Conservation (phyloP, 257 asterid genomes). For the Solanum chmielewskii region DNA sequence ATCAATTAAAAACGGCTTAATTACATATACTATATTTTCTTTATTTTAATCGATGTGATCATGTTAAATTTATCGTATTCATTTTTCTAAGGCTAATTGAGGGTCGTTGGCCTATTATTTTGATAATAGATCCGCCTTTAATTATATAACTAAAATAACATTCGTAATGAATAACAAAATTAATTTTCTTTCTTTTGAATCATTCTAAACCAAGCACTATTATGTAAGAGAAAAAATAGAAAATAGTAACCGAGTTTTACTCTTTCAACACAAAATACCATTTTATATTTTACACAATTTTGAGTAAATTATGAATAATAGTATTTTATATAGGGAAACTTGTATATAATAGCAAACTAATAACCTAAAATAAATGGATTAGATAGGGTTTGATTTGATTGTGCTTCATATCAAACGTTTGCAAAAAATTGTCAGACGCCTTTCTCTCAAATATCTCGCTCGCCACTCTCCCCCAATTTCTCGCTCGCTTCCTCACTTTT, state of each 20-base stretch:
- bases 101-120: not conserved
- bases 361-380: too few species aligned
- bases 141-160: not conserved
- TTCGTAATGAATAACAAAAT: too few species aligned
- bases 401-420: too few species aligned
- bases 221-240: not conserved
- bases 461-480: too few species aligned
- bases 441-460: too few species aligned
- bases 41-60: not conserved
- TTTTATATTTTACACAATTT: too few species aligned
- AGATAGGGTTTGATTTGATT: too few species aligned
- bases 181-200: not conserved
- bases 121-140: not conserved
- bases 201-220: not conserved
- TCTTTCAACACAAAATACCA: not conserved
- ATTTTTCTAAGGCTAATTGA: not conserved
- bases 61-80: not conserved
- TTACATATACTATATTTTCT: not conserved
- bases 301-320: too few species aligned
- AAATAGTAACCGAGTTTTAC: not conserved
- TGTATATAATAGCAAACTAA: too few species aligned
- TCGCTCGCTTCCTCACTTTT: too few species aligned
- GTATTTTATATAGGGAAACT: too few species aligned
- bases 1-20: not conserved
- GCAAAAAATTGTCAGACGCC: too few species aligned